Percentiles rank a stretch among this genome's conserved stretches.
Evolutionary conservation across 2,329 filamentous ascomycete species (phyloP).

Genomic region (Nakataea oryzae): DNA sequence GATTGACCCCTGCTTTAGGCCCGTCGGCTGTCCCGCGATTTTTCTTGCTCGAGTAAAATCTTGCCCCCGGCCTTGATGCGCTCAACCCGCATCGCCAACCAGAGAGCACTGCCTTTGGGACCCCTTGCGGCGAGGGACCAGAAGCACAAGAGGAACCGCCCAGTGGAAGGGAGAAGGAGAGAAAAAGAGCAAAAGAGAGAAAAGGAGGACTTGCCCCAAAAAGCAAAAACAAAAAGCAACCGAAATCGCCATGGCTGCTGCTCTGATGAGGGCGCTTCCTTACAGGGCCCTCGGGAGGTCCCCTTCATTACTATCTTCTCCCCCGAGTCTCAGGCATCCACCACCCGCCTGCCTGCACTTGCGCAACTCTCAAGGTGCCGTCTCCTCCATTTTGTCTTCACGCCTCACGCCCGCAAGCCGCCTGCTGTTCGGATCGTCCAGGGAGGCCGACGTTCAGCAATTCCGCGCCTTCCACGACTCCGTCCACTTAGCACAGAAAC

Average conservation of each 20-base stretch:
- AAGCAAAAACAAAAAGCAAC: too few species aligned
- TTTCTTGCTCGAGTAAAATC: not conserved
- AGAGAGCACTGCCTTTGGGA: not conserved
- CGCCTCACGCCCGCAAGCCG: not conserved
- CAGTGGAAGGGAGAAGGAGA: not conserved
- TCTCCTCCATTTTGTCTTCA: not conserved
- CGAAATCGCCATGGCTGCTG: not conserved
- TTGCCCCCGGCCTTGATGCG: not conserved
- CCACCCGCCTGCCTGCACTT: not conserved
- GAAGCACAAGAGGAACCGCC: not conserved
- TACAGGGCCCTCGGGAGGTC: not conserved
- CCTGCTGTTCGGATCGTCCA: not conserved
- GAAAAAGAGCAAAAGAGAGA: not conserved
- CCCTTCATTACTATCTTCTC: not conserved
- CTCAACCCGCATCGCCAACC: not conserved
- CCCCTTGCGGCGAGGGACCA: not conserved
- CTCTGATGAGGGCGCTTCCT: not conserved
- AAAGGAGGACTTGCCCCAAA: too few species aligned
- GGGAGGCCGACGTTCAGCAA: not conserved
- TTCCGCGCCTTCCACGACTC: constrained; percentile 1
- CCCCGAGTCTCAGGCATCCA: not conserved
- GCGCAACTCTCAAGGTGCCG: not conserved
- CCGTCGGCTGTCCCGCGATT: not conserved
- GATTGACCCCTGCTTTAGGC: not conserved
- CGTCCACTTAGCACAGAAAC: not conserved